Evolutionary conservation across 176 grass and related monocot species (phyloP), one percentile per base, ranked within the genome.

Genomic region (Eleusine indica): DNA sequence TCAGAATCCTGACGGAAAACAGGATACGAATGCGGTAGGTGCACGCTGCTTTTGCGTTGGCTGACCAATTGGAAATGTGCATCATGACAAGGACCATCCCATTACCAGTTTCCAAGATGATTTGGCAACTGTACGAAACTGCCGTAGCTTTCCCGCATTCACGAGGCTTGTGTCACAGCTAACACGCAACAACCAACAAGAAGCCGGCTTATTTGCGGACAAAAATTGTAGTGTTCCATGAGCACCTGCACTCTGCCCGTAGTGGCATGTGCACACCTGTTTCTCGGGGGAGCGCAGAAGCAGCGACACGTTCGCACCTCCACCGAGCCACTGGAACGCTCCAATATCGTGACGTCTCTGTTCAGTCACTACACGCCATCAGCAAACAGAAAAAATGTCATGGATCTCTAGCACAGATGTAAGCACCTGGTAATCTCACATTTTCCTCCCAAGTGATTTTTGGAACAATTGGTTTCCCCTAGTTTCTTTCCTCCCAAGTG

Each of bases 251-350:
- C 25, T 7, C 2, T 25, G 1, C 18, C 1, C 9, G 54, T 60
- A 48, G 54, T 61, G 69, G 80, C n/a, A 25, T 28, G 22, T 13
- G 52, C 68, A 82, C 52, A 62, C 80, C 9, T 48, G 68, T 72
- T 19, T 19, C 12, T 15, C 49, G 18, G 19, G 10, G 7, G 6
- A 4, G 49, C 58, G 30, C 43, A 10, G 17, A 64, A n/a, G 9
- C 57, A 1, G 29, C 25, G 57, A 48, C 70, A 74, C 57, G 69
- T 64, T 49, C 30, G 25, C 3, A 1, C 37, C 56, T 48, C 70
- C 80, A 63, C 68, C 46, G 5, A 47, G 5, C n/a, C 22, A 32
- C 38, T 79, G 1, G 1, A 35, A 35, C 14, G 16, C 58, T 56
- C 73, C 17, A 38, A 21, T 38, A n/a, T 6, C 3, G 32, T 11